Evolutionary conservation across 2,329 filamentous ascomycete genomes (phyloP), one percentile per base, ranked within the genome.

Genomic region (Elsinoe fawcettii): DNA sequence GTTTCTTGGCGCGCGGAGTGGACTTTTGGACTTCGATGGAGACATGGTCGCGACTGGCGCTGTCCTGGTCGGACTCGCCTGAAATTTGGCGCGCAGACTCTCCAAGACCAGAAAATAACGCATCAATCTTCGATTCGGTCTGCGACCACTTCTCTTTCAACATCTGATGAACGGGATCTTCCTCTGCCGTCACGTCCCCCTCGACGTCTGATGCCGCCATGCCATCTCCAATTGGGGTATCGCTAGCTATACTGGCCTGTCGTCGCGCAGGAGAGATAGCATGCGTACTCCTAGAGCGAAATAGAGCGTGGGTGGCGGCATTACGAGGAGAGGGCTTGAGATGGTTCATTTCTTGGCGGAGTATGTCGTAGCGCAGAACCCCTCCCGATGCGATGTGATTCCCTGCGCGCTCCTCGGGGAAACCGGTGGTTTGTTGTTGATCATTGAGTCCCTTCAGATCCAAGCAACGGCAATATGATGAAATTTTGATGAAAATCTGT

Each of bases 101-200:
- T 46, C 16, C 30, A 56, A 69, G 72, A 41, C 73, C 74, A 37
- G 77, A 77, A 69, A 96, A 95, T n/a, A 96, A 76, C 41, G 83
- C 77, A 61, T 84, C 81, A 66, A 96, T 85, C 73, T 84, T 86
- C 64, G 83, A 80, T 73, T 96, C 90, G 65, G 83, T 86, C 71
- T 82, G 82, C 68, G 82, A 82, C 77, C 88, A 96, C 57, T 91
- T 76, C 58, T 89, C 83, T 69, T 83, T 82, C 72, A 96, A 93
- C 68, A 85, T 77, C 67, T 69, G 66, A 47, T 74, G 69, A 60
- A 73, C 66, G 54, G 74, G 72, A 65, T 78, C 75, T 59, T 78
- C 75, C 62, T 76, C 75, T 51, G 66, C 67, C 58, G 68, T 67
- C 65, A 69, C 66, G 63, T 75, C 73, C 55, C 69, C 68, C 63